These are phyloP conservation scores for Dothistroma septosporum DNA, from an alignment of 2,329 filamentous ascomycete genomes.

Conservation along the genomic window DNA sequence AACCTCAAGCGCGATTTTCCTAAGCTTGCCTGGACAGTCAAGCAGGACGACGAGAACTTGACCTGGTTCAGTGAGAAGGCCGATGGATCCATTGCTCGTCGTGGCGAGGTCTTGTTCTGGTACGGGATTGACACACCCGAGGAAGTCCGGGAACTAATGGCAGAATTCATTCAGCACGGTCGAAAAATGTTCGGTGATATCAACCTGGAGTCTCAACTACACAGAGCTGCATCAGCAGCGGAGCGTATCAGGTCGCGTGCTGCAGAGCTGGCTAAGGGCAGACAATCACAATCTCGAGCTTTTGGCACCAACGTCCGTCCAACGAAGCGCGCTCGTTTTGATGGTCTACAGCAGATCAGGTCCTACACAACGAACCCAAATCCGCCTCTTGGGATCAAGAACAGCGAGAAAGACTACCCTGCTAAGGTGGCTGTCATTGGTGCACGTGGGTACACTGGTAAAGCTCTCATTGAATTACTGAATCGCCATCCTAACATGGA, in stretches of 20 bases:
- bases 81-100: slow-evolving; percentile 78
- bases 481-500: slow-evolving; percentile 88
- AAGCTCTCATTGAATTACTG: slow-evolving; percentile 80
- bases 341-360: slow-evolving; percentile 22
- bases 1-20: slow-evolving; percentile 91
- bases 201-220: slow-evolving; percentile 81
- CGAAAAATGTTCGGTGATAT: slow-evolving; percentile 83
- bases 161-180: slow-evolving; percentile 78
- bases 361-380: slow-evolving; percentile 74
- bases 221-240: slow-evolving; percentile 69
- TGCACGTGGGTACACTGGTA: slow-evolving; percentile 89
- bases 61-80: slow-evolving; percentile 98
- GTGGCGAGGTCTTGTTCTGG: slow-evolving; percentile 89
- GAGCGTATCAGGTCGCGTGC: slow-evolving; percentile 53
- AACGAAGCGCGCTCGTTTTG: slow-evolving; percentile 12
- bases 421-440: slow-evolving; percentile 83
- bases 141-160: slow-evolving; percentile 77
- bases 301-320: slow-evolving; percentile 59
- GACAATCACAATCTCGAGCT: slow-evolving; percentile 57
- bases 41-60: slow-evolving; percentile 90
- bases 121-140: slow-evolving; percentile 80
- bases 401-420: slow-evolving; percentile 73
- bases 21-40: slow-evolving; percentile 92
- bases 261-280: slow-evolving; percentile 39
- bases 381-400: slow-evolving; percentile 82